These are phyloP conservation scores for Stramenopiles sp. DNA, from an alignment of 352 stramenopile species.

Conservation along the genomic window DNA sequence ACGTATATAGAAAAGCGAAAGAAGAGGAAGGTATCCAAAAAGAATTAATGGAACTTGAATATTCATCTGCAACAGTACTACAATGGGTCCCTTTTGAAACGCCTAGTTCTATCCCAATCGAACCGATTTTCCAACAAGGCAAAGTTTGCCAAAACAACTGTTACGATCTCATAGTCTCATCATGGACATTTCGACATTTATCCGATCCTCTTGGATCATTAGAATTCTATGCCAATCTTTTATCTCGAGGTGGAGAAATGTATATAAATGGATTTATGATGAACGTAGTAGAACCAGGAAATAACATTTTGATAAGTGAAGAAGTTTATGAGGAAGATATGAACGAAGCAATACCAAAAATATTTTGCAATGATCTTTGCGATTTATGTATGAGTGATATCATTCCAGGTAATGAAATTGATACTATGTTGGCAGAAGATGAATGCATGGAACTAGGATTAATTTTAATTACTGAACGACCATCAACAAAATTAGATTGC, in stretches of 20 bases:
- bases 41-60: constrained; percentile 1
- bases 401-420: neutral
- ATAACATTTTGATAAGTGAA: neutral
- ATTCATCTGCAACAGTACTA: neutral
- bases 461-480: neutral
- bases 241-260: neutral
- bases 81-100: neutral
- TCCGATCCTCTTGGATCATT: neutral
- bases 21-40: neutral
- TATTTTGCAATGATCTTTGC: neutral
- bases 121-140: constrained; percentile 1
- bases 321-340: neutral
- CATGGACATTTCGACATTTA: neutral
- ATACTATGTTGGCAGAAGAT: neutral
- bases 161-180: neutral
- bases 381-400: constrained; percentile 1
- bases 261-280: constrained; percentile 1
- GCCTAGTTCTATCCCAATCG: neutral
- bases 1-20: neutral
- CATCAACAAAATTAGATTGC: no score
- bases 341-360: neutral
- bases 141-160: neutral
- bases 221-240: neutral
- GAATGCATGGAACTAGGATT: neutral
- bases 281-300: neutral